Evolutionary conservation across 73 alveolate genomes (phyloP).

Genomic region (Tetrahymena borealis): DNA sequence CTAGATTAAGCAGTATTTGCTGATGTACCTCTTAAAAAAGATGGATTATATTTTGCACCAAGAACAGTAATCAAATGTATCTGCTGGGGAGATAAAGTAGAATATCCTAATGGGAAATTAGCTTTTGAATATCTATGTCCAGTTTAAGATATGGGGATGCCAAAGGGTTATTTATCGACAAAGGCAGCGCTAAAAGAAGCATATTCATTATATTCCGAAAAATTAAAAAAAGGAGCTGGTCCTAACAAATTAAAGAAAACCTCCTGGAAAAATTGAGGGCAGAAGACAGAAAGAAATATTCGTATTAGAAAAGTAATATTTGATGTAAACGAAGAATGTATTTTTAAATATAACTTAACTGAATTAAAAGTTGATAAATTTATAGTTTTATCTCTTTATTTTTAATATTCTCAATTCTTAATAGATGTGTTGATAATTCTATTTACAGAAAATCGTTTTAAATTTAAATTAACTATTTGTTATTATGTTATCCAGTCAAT

Average conservation of each 20-base stretch:
- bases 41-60: slow-evolving; percentile 55
- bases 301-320: neutral
- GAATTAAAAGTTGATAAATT: too few relatives aligned
- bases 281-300: neutral
- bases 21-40: slow-evolving; percentile 52
- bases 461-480: too few relatives aligned
- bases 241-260: neutral
- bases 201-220: neutral
- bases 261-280: neutral
- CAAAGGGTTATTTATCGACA: slow-evolving; percentile 54
- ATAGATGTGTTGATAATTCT: too few relatives aligned
- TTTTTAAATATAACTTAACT: too few relatives aligned
- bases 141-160: slow-evolving; percentile 54
- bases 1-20: slow-evolving; percentile 59
- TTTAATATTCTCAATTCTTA: too few relatives aligned
- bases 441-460: too few relatives aligned
- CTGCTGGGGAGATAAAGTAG: slow-evolving; percentile 53
- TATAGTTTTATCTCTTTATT: too few relatives aligned
- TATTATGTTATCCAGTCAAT: too few relatives aligned
- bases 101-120: slow-evolving; percentile 49
- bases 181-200: slow-evolving; percentile 51
- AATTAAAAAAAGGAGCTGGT: neutral
- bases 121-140: slow-evolving; percentile 51
- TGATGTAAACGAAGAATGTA: neutral
- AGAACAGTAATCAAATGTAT: slow-evolving; percentile 51